A percentile compares a stretch with the other conserved stretches of the same genome.
phyloP scores from a whole-genome alignment of 306 rosid genomes.

The Vicia villosa region DNA sequence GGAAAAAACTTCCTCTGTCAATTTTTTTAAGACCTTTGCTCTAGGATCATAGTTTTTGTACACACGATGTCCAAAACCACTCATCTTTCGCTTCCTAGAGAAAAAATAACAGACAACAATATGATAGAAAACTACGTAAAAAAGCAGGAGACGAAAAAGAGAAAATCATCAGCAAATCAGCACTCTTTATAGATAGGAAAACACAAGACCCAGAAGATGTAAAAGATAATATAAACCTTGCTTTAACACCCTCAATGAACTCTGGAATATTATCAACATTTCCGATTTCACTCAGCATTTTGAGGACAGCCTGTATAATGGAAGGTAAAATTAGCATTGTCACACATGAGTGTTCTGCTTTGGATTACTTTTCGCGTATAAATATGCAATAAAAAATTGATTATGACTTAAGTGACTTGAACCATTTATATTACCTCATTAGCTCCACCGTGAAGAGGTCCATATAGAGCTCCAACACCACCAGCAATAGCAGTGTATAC shows the following conservation, averaged over 20 bases:
- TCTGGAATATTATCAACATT: conserved; percentile 78
- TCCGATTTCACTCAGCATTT: conserved; percentile 87
- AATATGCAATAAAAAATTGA: neutral
- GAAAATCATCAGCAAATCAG: conserved; percentile 6
- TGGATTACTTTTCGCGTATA: neutral
- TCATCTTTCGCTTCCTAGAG: conserved; percentile 84
- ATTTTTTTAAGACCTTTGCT: conserved; percentile 74
- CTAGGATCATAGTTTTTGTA: conserved; percentile 95
- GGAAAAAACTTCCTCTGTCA: conserved; percentile 89
- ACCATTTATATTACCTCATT: conserved; percentile 63
- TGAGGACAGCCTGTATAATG: conserved; percentile 71
- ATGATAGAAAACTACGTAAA: conserved; percentile 18
- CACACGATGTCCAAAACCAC: conserved; percentile 95
- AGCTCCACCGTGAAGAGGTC: conserved; percentile 93
- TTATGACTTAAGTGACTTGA: conserved; percentile 4
- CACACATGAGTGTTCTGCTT: neutral
- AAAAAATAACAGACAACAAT: conserved; percentile 11
- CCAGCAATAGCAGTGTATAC: conserved; percentile 90
- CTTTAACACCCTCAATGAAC: conserved; percentile 90
- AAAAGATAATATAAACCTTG: conserved; percentile 53
- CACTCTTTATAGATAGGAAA: neutral
- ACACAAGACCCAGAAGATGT: neutral
- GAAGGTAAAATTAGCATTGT: conserved; percentile 29
- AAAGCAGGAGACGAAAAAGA: conserved; percentile 7
- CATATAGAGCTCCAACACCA: conserved; percentile 87